A percentile compares a stretch with the other conserved stretches of the same genome.
These are phyloP conservation scores for Blastomyces percursus DNA, from an alignment of 2,329 filamentous ascomycete genomes.

Conservation along the genomic window DNA sequence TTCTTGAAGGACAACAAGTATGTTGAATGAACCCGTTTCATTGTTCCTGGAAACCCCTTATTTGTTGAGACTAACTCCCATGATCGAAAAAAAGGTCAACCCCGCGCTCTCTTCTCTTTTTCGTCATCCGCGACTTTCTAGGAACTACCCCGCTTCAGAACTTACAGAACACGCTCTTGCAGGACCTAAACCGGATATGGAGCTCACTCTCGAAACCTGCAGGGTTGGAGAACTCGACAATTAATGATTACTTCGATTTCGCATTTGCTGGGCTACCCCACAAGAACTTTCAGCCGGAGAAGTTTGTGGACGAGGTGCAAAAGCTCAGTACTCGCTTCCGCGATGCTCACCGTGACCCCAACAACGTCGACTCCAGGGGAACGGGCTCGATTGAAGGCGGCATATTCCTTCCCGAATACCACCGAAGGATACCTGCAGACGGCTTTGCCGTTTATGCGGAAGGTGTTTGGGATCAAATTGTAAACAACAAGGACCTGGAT, in stretches of 20 bases:
- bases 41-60: neutral
- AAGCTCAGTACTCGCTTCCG: conserved; percentile 73
- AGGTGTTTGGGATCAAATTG: conserved; percentile 96
- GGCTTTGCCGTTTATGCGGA: conserved; percentile 92
- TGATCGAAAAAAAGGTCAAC: conserved; percentile 49
- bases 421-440: conserved; percentile 89
- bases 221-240: conserved; percentile 75
- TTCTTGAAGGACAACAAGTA: conserved; percentile 94
- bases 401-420: conserved; percentile 87
- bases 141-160: conserved; percentile 84
- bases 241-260: conserved; percentile 98
- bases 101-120: conserved; percentile 86
- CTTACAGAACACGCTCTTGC: conserved; percentile 76
- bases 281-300: conserved; percentile 90
- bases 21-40: conserved; percentile 23
- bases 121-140: conserved; percentile 95
- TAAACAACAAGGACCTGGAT: conserved; percentile 96
- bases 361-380: conserved; percentile 47
- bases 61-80: conserved; percentile 5
- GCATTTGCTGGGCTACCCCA: conserved; percentile 91
- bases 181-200: conserved; percentile 90
- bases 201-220: conserved; percentile 79
- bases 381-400: conserved; percentile 67
- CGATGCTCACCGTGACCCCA: conserved; percentile 63
- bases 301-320: conserved; percentile 70